Percentiles rank a stretch among this genome's conserved stretches.
Evolutionary conservation across 306 rosid genomes (phyloP).

Genomic region (Benincasa hispida): DNA sequence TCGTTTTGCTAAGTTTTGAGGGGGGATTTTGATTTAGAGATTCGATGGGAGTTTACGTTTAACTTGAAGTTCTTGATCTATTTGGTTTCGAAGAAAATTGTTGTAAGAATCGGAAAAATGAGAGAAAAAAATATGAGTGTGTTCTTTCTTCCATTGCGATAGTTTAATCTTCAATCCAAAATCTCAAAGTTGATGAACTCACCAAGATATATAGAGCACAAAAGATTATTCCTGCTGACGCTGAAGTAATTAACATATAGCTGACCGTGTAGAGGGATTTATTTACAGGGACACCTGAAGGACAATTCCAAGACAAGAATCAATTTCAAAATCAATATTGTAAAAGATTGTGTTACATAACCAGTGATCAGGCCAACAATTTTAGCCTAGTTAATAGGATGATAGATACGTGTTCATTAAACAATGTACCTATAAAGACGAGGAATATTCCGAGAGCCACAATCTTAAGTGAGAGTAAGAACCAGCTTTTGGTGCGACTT

Average conservation of each 20-base stretch:
- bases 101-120: too few species aligned
- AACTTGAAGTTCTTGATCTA: too few species aligned
- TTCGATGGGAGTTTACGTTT: too few species aligned
- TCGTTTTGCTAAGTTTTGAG: too few species aligned
- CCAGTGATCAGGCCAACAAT: background rate
- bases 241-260: conserved; percentile 69
- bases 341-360: background rate
- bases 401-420: background rate
- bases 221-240: conserved; percentile 64
- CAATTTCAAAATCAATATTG: background rate
- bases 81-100: too few species aligned
- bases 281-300: conserved; percentile 70
- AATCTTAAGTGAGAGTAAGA: conserved; percentile 32
- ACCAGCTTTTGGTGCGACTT: conserved; percentile 47
- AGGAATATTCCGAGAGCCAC: conserved; percentile 46
- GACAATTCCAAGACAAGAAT: conserved; percentile 2
- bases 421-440: conserved; percentile 27
- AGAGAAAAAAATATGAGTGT: too few species aligned
- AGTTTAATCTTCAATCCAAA: background rate
- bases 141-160: background rate
- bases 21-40: too few species aligned
- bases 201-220: conserved; percentile 61
- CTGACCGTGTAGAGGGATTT: conserved; percentile 75
- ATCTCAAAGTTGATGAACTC: conserved; percentile 22
- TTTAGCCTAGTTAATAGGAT: background rate